Base-by-base conservation (phyloP, 768 basidiomycete genomes). In the Sporobolomyces roseus region DNA sequence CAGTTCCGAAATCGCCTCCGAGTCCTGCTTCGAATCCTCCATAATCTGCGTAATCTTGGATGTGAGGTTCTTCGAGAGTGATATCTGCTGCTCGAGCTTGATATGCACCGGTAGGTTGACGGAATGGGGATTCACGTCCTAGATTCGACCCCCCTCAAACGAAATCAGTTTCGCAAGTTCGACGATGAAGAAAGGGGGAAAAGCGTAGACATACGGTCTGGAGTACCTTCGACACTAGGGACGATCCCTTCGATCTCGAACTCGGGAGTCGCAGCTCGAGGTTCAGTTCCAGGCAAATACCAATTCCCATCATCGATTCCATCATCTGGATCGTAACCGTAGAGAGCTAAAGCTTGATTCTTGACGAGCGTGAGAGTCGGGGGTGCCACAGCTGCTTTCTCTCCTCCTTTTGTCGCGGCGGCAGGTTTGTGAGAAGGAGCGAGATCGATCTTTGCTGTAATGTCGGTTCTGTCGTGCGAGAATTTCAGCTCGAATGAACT, bases 1-100 rank as follows among this genome's bases (percentile, higher is more conserved):
- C 63, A 33, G 35, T 38, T 14, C 43, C 56, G 32, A 53, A 45
- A 43, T 61, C 58, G 21, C 45, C 58, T 14, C 16, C 55, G 13
- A 23, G 49, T 5, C 7, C 13, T 1, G 32, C 43, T 25, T 50
- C 62, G 10, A 64, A 23, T 1, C n/a, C 36, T 60, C 45, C 58
- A 2, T 51, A 35, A n/a, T n/a, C n/a, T 13, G 55, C n/a, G 54
- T 71, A 71, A 52, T 67, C 70, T 29, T 67, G 46, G n/a, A 71
- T 38, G 30, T 71, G 70, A 29, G 65, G 70, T 49, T 71, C 70
- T n/a, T 64, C 58, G 7, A 71, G 62, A 16, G 56, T 71, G 53
- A 71, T 71, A 48, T 65, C 61, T 23, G 60, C 60, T 17, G 41
- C 21, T 30, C 50, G 52, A 9, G 69, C 69, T 27, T 71, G 69